Evolutionary conservation across 345 rosid genomes (phyloP), one percentile per base, ranked within the genome.

Genomic region (Boechera retrofracta): DNA sequence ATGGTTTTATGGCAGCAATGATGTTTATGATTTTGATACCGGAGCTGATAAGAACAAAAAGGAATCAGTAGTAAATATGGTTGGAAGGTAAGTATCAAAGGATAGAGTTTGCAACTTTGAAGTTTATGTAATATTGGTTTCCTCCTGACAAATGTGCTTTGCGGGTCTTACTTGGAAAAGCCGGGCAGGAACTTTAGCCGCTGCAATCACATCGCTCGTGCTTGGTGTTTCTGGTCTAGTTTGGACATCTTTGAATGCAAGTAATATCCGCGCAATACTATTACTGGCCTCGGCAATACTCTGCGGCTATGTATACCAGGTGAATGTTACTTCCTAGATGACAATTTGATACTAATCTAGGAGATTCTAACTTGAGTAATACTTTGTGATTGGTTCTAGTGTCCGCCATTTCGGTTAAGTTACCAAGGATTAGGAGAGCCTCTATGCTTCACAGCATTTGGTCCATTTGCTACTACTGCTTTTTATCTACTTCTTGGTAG

Each of bases 401-500:
- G 97, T 82, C 98, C 98, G 0, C 98, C 97, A 59, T 94, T 94
- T 80, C 84, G 97, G 75, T 76, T 91, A 75, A 91, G 97, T 83
- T 94, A 91, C 87, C 91, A 82, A 64, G 97, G 98, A 80, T 66
- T 94, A 61, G 98, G 98, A 78, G 97, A 94, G 87, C 97, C 98
- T 3, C 76, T 94, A 81, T 91, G 96, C 76, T 94, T 91, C 70
- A 90, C 94, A 42, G 96, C 97, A 39, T 94, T 91, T 61, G 97
- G 98, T 45, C 98, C 95, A n/a, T 91, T 94, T 80, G 94, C 98
- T 45, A 94, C 96, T 4, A 83, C 89, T 18, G 97, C 94, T 24
- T 94, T 94, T 73, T 94, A 94, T 85, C 66, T 88, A 41, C 75
- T 89, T 67, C 83, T 86, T 55, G 89, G 91, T 35, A 80, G 81